Evolutionary conservation across 805 yeast genomes (phyloP), one percentile per base, ranked within the genome.

Genomic region (Yarrowia sp.): DNA sequence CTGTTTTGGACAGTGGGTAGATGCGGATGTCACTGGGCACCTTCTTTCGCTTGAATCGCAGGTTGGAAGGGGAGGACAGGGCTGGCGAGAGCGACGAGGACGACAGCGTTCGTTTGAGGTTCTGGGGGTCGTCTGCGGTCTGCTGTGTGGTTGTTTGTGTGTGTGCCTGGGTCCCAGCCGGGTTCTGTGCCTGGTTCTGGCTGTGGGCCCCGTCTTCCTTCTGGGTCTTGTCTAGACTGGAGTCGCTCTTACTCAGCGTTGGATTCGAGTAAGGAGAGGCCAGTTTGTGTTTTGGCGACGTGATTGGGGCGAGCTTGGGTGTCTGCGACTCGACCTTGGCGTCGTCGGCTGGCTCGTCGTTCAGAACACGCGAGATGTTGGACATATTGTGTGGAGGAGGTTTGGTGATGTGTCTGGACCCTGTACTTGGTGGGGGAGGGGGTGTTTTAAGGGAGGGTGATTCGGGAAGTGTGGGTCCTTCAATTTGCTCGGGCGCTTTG

Each of bases 301-400:
- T 40, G 47, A 55, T 55, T 7, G 50, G 39, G 33, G 50, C 64
- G 19, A 43, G 50, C 33, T 42, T 24, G 38, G 64, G 64, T 33
- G 50, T 58, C 44, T 58, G 50, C 19, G 64, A 30, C 40, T 42
- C 50, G 49, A 33, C 50, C 64, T 42, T 58, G 39, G 63, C 47
- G 13, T 42, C 63, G 47, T 39, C 46, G 30, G 63, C 46, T n/a
- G 64, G 64, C 50, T 58, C 64, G 50, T 58, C 64, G 50, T 58
- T 58, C 50, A 58, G 64, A 17, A 58, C 64, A 58, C 64, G 64
- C 50, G 64, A 58, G 17, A 58, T 58, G 64, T 43, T 58, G 39
- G 64, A 42, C 64, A 58, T 58, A 17, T 46, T 24, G 39, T 42
- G 49, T 42, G 50, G 40, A 17, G 56, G 13, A 40, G 44, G 44